Percentiles rank a stretch among this genome's conserved stretches.
Conservation (phyloP, 2,329 filamentous ascomycete genomes). For the Nigrograna mackinnonii region DNA sequence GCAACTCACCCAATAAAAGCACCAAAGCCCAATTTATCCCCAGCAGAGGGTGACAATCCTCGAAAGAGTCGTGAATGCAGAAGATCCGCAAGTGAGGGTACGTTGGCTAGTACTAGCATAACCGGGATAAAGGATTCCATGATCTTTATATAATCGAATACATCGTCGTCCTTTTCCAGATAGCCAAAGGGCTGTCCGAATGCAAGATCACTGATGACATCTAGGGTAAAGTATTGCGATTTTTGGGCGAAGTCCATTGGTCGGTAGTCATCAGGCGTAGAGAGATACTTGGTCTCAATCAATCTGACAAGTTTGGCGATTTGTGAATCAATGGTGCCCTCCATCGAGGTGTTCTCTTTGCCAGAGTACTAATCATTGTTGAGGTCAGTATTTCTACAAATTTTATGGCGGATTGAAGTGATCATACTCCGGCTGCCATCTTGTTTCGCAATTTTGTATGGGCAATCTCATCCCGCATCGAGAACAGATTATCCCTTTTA, state of each 20-base stretch:
- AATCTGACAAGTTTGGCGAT: constrained; percentile 44
- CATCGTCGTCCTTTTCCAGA: constrained; percentile 52
- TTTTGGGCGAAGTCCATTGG: constrained; percentile 46
- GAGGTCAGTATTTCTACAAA: neutral
- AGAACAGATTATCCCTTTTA: constrained; percentile 54
- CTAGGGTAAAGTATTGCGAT: constrained; percentile 54
- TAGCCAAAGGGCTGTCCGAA: constrained; percentile 55
- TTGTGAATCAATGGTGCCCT: constrained; percentile 49
- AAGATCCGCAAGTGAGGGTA: constrained; percentile 18
- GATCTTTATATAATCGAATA: constrained; percentile 47
- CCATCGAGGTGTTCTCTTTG: constrained; percentile 53
- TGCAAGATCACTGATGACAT: constrained; percentile 55
- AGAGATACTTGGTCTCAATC: constrained; percentile 9
- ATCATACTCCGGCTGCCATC: constrained; percentile 47
- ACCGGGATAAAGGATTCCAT: constrained; percentile 26
- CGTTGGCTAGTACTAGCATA: constrained; percentile 17
- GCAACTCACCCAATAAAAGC: constrained; percentile 37
- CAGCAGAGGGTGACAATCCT: constrained; percentile 30
- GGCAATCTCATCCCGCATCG: constrained; percentile 48
- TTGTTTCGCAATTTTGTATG: constrained; percentile 47
- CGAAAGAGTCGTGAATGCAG: constrained; percentile 18
- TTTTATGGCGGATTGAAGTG: neutral
- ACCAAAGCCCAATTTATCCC: constrained; percentile 47
- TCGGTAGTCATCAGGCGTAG: constrained; percentile 1
- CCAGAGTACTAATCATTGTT: constrained; percentile 49